These are phyloP conservation scores for Globisporangium mamillatum DNA, from an alignment of 352 stramenopile genomes.

Conservation along the genomic window DNA sequence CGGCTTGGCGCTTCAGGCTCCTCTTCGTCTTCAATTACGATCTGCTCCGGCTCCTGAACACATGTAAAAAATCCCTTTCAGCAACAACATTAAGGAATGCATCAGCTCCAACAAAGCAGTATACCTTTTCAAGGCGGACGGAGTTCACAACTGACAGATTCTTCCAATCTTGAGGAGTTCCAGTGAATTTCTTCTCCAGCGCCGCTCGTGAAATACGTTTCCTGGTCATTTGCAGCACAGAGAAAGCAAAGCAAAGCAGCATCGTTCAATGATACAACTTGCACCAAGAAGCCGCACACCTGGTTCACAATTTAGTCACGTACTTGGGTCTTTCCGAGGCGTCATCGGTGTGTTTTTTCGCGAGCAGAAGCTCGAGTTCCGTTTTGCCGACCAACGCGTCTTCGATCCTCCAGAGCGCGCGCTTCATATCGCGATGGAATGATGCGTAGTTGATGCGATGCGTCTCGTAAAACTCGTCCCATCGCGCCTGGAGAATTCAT, in stretches of 20 bases:
- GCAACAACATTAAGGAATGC: neutral
- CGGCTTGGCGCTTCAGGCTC: neutral
- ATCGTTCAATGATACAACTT: neutral
- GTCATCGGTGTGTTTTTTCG: neutral
- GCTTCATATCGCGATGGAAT: conserved; percentile 76
- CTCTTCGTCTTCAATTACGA: conserved; percentile 5
- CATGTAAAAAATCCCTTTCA: neutral
- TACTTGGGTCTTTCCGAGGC: neutral
- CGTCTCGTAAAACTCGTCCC: conserved; percentile 43
- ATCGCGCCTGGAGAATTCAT: conserved; percentile 22
- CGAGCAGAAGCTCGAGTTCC: conserved; percentile 59
- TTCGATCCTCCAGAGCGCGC: conserved; percentile 51
- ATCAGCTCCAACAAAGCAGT: neutral
- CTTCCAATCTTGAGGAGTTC: conserved; percentile 28
- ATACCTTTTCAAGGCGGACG: conserved; percentile 12
- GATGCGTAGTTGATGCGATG: conserved; percentile 37
- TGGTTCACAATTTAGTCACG: conserved; percentile 3
- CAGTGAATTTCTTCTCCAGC: conserved; percentile 31
- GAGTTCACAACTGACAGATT: conserved; percentile 35
- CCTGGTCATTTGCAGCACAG: neutral
- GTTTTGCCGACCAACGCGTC: conserved; percentile 44
- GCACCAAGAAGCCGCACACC: neutral
- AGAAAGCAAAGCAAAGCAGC: neutral
- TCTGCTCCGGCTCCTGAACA: neutral
- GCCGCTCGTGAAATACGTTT: conserved; percentile 23